Percentiles rank a stretch among this genome's conserved stretches.
phyloP scores from a whole-genome alignment of 768 basidiomycete genomes.

The Sistotremastrum suecicum region DNA sequence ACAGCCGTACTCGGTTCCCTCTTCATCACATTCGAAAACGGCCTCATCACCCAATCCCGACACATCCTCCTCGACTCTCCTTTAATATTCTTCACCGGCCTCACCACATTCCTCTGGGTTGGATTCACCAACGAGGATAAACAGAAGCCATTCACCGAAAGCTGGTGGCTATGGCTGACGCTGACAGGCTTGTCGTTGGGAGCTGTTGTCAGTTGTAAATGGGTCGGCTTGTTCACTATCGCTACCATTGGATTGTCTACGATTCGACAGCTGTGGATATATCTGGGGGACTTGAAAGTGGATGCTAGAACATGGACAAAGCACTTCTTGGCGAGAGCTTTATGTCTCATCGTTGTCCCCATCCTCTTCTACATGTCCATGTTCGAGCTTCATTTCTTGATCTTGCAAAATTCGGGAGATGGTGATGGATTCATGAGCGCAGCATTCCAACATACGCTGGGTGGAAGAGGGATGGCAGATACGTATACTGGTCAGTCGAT shows the following conservation, averaged over 20 bases:
- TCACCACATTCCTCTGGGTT: constrained; percentile 76
- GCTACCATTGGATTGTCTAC: constrained; percentile 85
- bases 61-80: constrained; percentile 96
- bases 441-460: constrained; percentile 92
- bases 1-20: constrained; percentile 84
- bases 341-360: constrained; percentile 82
- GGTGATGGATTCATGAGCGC: constrained; percentile 99
- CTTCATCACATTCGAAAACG: constrained; percentile 95
- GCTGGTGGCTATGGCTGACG: constrained; percentile 89
- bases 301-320: constrained; percentile 58
- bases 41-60: constrained; percentile 87
- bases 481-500: constrained; percentile 64
- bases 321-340: constrained; percentile 80
- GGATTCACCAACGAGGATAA: constrained; percentile 88
- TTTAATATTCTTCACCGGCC: constrained; percentile 94
- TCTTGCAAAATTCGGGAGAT: constrained; percentile 83
- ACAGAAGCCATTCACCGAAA: constrained; percentile 62
- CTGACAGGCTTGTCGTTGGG: constrained; percentile 84
- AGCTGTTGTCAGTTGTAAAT: constrained; percentile 88
- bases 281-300: constrained; percentile 78
- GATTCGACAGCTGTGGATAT: constrained; percentile 72
- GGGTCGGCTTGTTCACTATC: constrained; percentile 97
- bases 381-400: constrained; percentile 90
- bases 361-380: constrained; percentile 87
- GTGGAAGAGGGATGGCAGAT: constrained; percentile 82